phyloP scores from a whole-genome alignment of 371 early-diverging fungal genomes.

The Mucor indicus region DNA sequence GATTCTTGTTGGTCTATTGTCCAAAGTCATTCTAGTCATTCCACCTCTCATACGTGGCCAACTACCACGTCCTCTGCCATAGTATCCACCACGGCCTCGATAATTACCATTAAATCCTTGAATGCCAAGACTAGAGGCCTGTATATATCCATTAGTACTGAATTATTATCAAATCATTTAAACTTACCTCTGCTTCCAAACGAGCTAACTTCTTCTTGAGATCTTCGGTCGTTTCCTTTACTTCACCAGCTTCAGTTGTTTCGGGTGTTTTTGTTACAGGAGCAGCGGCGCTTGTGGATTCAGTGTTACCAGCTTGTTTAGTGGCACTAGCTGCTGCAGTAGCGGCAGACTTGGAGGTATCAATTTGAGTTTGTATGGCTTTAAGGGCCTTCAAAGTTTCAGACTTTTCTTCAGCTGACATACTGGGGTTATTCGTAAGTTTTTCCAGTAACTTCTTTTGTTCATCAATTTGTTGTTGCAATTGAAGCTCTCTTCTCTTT shows the following conservation, averaged over 20 bases:
- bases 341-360: constrained; percentile 19
- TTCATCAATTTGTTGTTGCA: constrained; percentile 60
- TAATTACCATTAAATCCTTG: constrained; percentile 39
- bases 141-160: neutral
- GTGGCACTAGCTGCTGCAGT: constrained; percentile 8
- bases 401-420: constrained; percentile 51
- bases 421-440: constrained; percentile 47
- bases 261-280: constrained; percentile 9
- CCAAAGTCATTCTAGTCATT: constrained; percentile 46
- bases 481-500: constrained; percentile 54
- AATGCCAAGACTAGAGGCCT: constrained; percentile 36
- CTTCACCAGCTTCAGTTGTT: neutral
- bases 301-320: neutral
- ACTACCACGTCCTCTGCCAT: constrained; percentile 42
- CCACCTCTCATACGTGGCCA: constrained; percentile 56
- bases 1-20: constrained; percentile 70
- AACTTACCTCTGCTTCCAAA: constrained; percentile 63
- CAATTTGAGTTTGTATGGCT: constrained; percentile 31
- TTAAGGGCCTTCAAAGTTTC: constrained; percentile 47
- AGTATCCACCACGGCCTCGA: constrained; percentile 49
- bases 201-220: constrained; percentile 61
- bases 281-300: constrained; percentile 3
- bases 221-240: constrained; percentile 32
- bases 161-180: neutral
- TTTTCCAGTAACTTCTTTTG: constrained; percentile 60